Base-by-base conservation (phyloP, 2,329 filamentous ascomycete genomes). In the Penicillium corylophilum region DNA sequence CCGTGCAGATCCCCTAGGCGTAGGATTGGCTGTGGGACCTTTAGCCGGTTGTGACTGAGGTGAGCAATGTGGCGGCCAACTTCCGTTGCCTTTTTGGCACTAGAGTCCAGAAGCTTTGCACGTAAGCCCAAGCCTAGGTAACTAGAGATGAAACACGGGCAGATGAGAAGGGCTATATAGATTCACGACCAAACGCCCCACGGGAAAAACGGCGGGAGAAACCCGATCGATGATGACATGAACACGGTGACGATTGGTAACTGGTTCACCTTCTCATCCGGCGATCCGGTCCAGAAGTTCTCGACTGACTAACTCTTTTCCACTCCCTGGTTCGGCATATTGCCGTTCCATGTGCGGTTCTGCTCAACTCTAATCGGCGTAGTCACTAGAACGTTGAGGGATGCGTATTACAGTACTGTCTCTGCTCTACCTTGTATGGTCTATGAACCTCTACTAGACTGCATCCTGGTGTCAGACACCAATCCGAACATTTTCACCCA, bases 181-280 rank as follows among this genome's bases (percentile, higher is more conserved):
- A 15, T 33, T n/a, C 13, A 18, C n/a, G 3, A 8, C 15, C 6
- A 22, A 23, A 22, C 18, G 8, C 18, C 18, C 36, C 18, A 23
- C 36, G 38, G 38, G 10, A 24, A 40, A 40, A 9, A 23, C 38
- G 20, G 20, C 8, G 23, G 39, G 3, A 16, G 13, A 26, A 46
- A 47, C 36, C 44, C 43, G 45, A 48, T 61, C 56, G 56, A 63
- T 63, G 61, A 63, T 60, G 60, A 61, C 60, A 62, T 56, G 56
- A 63, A 54, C 54, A 51, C 40, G 28, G 50, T 33, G 28, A 23
- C 26, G 38, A 39, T 48, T 20, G 36, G 46, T 48, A 45, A 45
- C 26, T 54, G 45, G 42, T 33, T 42, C 22, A 26, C 39, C 8
- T 35, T 7, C n/a, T 13, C 43, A 55, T 61, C 60, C 60, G 60